Evolutionary conservation across 768 basidiomycete genomes (phyloP).

Genomic region (Suillus alpinus): DNA sequence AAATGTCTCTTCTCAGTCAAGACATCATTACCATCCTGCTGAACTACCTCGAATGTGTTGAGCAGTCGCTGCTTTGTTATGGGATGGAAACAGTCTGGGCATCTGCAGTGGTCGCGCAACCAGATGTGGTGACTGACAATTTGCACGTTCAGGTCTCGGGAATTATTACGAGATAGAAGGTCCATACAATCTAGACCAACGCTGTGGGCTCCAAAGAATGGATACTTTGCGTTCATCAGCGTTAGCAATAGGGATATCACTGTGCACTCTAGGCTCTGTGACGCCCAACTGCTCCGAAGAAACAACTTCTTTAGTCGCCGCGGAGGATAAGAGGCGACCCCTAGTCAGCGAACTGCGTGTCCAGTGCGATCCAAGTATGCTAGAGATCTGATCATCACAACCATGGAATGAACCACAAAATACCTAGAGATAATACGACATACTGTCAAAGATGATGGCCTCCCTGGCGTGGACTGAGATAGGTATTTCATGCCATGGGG

Average conservation of each 20-base stretch:
- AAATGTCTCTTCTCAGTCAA: background rate
- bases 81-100: slow-evolving; percentile 81
- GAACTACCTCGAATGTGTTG: slow-evolving; percentile 74
- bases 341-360: background rate
- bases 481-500: background rate
- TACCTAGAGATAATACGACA: background rate
- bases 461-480: background rate
- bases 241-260: slow-evolving; percentile 50
- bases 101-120: slow-evolving; percentile 92
- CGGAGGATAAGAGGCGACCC: background rate
- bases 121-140: slow-evolving; percentile 78
- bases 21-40: background rate
- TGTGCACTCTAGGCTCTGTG: slow-evolving; percentile 11
- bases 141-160: background rate
- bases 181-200: slow-evolving; percentile 77
- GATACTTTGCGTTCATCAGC: slow-evolving; percentile 60
- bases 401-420: background rate
- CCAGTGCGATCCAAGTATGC: background rate
- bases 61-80: slow-evolving; percentile 88
- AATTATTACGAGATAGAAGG: background rate
- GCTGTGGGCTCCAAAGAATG: slow-evolving; percentile 69
- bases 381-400: background rate
- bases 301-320: slow-evolving; percentile 6
- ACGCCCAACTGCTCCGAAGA: slow-evolving; percentile 29
- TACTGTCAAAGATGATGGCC: background rate